Base-by-base conservation (phyloP, 1,139 yeast genomes). In the Lodderomyces jiufengensis region DNA sequence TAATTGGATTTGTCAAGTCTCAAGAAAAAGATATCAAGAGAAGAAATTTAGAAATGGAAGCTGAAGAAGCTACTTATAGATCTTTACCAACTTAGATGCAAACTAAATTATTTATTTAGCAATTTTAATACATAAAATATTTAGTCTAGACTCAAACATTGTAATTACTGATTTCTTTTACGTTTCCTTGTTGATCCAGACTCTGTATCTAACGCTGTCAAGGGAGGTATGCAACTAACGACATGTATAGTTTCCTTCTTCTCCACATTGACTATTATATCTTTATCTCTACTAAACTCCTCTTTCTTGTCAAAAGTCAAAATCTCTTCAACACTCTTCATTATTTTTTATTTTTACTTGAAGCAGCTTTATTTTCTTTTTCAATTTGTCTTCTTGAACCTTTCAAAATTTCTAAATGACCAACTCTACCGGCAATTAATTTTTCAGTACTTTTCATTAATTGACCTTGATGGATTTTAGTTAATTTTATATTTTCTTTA, bases 301-400 rank as follows among this genome's bases (percentile, higher is more conserved):
- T 27, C 22, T 24, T 30, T 24, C 31, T 13, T 28, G 20, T 36
- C 50, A 55, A 27, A 50, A 50, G 45, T 37, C 23, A 52, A 38
- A 12, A 51, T 43, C 8, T 50, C 49, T 11, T 36, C 20, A 5
- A 44, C 24, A 25, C 40, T 34, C 32, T 32, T 46, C 47, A 38
- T 33, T 31, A 36, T 32, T 44, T 35, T 10, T 45, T 47, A 33
- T 45, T 35, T 10, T 45, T 47, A 33, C 44, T 45, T 15, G 44
- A 48, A 16, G 44, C 46, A 16, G 48, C 56, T 54, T 72, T 73
- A 42, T 66, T 70, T 18, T 57, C 58, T 57, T 73, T 82, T 54
- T 84, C 95, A 11, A 85, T 48, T 52, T 84, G 78, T 61, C 95
- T 77, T 67, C 97, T 80, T n/a, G 94, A 81, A 10, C 97, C 98